Percentiles rank a stretch among this genome's conserved stretches.
Conservation (phyloP, 176 grass and related monocot species). For the Elymus sibiricus region DNA sequence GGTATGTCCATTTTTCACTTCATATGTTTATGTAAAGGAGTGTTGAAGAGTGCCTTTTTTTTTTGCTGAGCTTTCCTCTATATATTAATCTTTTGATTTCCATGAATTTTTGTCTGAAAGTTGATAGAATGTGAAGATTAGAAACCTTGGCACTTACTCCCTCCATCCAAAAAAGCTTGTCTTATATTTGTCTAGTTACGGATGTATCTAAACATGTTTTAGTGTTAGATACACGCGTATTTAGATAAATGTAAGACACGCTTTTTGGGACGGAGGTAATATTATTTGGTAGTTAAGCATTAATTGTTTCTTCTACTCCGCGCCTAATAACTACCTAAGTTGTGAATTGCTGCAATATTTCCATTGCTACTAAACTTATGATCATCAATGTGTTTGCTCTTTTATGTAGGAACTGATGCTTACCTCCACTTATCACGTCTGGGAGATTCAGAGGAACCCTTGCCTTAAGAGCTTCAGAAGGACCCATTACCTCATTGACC, state of each 20-base stretch:
- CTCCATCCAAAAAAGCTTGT: no score
- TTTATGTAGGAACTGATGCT: slow-evolving; percentile 80
- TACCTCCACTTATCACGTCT: slow-evolving; percentile 93
- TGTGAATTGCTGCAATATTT: background rate
- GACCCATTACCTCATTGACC: slow-evolving; percentile 15
- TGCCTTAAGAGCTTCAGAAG: slow-evolving; percentile 44
- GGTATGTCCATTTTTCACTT: slow-evolving; percentile 45
- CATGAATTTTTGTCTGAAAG: background rate
- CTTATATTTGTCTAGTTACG: background rate
- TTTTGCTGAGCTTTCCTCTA: background rate
- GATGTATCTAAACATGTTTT: no score
- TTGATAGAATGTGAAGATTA: background rate
- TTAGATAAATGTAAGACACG: no score
- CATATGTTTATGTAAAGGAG: background rate
- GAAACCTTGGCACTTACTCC: background rate
- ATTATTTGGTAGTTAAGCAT: background rate
- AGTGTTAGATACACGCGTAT: no score
- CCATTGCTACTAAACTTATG: background rate
- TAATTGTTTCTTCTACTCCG: background rate
- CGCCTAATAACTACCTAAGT: background rate
- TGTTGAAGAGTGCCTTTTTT: background rate
- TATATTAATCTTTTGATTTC: background rate
- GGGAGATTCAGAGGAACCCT: slow-evolving; percentile 91
- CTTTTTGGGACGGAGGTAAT: no score
- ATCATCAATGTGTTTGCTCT: background rate